phyloP scores from a whole-genome alignment of 805 yeast species.

The Cyberlindnera maritima region DNA sequence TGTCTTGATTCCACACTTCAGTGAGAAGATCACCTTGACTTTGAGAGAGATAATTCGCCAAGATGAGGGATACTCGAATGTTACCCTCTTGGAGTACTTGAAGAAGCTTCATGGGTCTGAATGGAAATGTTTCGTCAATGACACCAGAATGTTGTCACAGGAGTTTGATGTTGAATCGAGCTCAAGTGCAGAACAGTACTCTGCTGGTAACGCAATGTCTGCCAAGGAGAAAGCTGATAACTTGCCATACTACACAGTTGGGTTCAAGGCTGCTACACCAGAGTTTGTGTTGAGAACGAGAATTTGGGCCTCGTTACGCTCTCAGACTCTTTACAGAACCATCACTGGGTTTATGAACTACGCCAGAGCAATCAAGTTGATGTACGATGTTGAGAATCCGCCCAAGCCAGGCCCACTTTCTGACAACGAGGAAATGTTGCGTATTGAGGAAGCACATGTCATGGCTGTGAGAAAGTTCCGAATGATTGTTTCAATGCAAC shows the following conservation, averaged over 20 bases:
- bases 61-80: slow-evolving; percentile 58
- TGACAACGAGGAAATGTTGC: slow-evolving; percentile 33
- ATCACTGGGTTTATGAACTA: slow-evolving; percentile 75
- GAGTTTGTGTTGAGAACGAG: slow-evolving; percentile 61
- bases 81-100: slow-evolving; percentile 65
- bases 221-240: slow-evolving; percentile 37
- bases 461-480: slow-evolving; percentile 63
- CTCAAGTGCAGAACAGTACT: slow-evolving; percentile 16
- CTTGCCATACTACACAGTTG: slow-evolving; percentile 60
- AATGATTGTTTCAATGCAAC: slow-evolving; percentile 65
- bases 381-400: slow-evolving; percentile 56
- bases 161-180: slow-evolving; percentile 33
- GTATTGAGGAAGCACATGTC: slow-evolving; percentile 44
- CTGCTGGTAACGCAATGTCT: slow-evolving; percentile 10
- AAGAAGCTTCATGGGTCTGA: slow-evolving; percentile 62
- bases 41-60: slow-evolving; percentile 77
- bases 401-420: slow-evolving; percentile 16
- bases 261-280: slow-evolving; percentile 60
- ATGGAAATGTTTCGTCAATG: slow-evolving; percentile 69
- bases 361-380: slow-evolving; percentile 60
- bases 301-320: slow-evolving; percentile 72
- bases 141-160: slow-evolving; percentile 56
- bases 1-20: slow-evolving; percentile 82
- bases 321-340: slow-evolving; percentile 74
- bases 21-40: slow-evolving; percentile 75